A percentile compares a stretch with the other conserved stretches of the same genome.
Evolutionary conservation across 2,329 filamentous ascomycete genomes (phyloP).

Genomic region (Nannizziopsis arthrosporioides): DNA sequence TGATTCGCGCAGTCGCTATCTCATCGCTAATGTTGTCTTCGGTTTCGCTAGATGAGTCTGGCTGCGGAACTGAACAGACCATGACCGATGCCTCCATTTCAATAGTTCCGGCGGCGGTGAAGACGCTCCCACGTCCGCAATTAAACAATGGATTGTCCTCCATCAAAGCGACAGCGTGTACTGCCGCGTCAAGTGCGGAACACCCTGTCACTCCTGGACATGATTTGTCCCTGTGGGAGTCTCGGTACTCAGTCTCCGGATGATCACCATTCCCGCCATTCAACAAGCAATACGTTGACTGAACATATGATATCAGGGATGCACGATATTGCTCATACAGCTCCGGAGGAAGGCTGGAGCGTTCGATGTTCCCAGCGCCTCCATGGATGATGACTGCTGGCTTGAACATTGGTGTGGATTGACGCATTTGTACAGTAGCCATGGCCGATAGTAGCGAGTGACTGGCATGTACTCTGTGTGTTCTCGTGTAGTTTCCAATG

Average conservation of each 20-base stretch:
- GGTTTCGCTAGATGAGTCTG: constrained; percentile 1
- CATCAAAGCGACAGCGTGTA: constrained; percentile 60
- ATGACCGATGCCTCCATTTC: constrained; percentile 82
- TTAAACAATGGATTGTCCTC: constrained; percentile 80
- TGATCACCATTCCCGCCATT: constrained; percentile 10
- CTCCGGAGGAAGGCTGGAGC: constrained; percentile 45
- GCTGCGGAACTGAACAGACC: constrained; percentile 46
- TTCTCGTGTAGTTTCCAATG: no score
- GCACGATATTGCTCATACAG: constrained; percentile 48
- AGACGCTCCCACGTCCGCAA: constrained; percentile 70
- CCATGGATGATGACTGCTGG: constrained; percentile 60
- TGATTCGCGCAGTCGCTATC: constrained; percentile 46
- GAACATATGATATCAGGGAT: constrained; percentile 52
- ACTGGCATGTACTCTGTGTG: no score
- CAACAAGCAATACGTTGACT: constrained; percentile 34
- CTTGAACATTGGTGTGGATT: constrained; percentile 22
- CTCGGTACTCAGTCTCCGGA: constrained; percentile 7
- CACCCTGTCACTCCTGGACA: constrained; percentile 23
- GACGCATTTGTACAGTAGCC: not conserved
- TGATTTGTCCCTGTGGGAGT: not conserved
- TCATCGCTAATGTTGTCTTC: constrained; percentile 4
- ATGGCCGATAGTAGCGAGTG: no score
- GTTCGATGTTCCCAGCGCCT: constrained; percentile 59
- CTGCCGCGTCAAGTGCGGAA: constrained; percentile 60
- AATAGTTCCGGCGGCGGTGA: constrained; percentile 69